A percentile compares a stretch with the other conserved stretches of the same genome.
Conservation (phyloP, 2,329 filamentous ascomycete species). For the Cordyceps tenuipes region DNA sequence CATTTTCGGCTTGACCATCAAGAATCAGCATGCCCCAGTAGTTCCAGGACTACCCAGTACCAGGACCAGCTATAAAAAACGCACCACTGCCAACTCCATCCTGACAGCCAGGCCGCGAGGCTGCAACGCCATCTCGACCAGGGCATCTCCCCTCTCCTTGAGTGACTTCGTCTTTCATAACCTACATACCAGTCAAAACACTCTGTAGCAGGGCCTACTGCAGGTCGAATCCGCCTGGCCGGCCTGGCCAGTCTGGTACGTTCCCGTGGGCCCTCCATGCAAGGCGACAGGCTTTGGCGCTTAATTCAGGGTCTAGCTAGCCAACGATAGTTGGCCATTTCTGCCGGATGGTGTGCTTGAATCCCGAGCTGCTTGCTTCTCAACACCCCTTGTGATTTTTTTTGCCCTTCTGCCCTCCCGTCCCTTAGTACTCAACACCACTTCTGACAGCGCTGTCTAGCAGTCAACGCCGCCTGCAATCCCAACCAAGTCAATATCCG, state of each 20-base stretch:
- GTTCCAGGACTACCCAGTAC: not conserved
- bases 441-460: not conserved
- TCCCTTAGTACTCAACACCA: not conserved
- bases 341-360: constrained; percentile 2
- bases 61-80: not conserved
- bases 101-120: not conserved
- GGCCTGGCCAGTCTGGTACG: not conserved
- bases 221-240: not conserved
- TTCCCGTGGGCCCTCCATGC: constrained; percentile 36
- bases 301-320: constrained; percentile 40
- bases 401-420: not conserved
- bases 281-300: constrained; percentile 47
- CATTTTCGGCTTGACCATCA: no score
- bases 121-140: constrained; percentile 3
- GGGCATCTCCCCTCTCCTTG: not conserved
- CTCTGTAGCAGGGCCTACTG: not conserved
- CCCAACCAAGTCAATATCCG: not conserved
- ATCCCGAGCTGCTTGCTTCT: not conserved
- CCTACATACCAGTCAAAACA: not conserved
- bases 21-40: not conserved
- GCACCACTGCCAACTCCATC: not conserved
- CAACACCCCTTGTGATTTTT: not conserved
- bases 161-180: not conserved
- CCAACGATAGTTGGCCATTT: constrained; percentile 18
- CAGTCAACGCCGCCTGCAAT: not conserved